Evolutionary conservation across 1,139 yeast species (phyloP), one percentile per base, ranked within the genome.

Genomic region (Arxiozyma slooffiae): DNA sequence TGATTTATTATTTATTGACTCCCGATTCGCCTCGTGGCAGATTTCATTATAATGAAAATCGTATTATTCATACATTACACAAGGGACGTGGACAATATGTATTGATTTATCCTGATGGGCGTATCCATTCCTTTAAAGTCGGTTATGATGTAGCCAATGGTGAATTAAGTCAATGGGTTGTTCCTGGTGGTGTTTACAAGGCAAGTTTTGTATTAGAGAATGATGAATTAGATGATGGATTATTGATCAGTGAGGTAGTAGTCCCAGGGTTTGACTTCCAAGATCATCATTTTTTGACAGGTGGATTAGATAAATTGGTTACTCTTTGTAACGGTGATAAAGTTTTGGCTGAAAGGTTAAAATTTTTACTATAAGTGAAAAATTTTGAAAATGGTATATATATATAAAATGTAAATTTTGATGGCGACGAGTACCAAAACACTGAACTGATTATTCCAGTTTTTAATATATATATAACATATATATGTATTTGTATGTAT

Each of bases 221-320:
- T 39, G 70, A 67, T n/a, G 61, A 63, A 26, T 60, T 57, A 18
- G 60, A 67, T 30, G 74, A 73, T 53, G 73, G 70, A 34, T 57
- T 77, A 37, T 61, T 76, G 48, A 75, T 76, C 38, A 74, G 79
- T 57, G 80, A 76, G 55, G 76, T 76, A 20, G 80, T 76, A 18
- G 78, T 75, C 7, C 80, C 80, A 3, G 80, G 80, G 1, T 76
- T 76, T 55, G 79, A 76, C 50, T 76, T 69, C 53, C 70, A 68
- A n/a, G 80, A 76, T 53, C 78, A 75, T 55, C 60, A 63, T 44
- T 74, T 74, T 57, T 62, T 76, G 66, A 55, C 64, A 11, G 48
- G 48, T 16, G 62, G 66, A 22, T 54, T 56, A 18, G 58, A 63
- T 0, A 67, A 67, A 40, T 59, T 76, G 43, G 55, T 50, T 6